Conservation (phyloP, 257 asterid species). For the Plectranthus barbatus region DNA sequence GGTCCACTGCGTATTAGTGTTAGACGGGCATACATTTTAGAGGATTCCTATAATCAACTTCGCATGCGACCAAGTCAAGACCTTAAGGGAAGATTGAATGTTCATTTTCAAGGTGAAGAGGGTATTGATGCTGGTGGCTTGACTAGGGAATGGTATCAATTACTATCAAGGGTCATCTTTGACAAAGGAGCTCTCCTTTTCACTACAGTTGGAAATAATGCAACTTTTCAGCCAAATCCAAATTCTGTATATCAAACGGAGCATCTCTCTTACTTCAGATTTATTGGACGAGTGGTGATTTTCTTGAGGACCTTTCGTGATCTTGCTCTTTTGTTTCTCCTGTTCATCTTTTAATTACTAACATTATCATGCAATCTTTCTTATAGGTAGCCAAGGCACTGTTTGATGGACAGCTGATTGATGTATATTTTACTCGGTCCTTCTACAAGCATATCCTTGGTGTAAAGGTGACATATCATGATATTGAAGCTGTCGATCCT, state of each 20-base stretch:
- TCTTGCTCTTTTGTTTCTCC: slow-evolving; percentile 2
- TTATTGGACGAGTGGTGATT: slow-evolving; percentile 95
- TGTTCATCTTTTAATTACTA: slow-evolving; percentile 1
- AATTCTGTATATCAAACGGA: slow-evolving; percentile 97
- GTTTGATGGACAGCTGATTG: slow-evolving; percentile 91
- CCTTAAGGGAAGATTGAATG: slow-evolving; percentile 89
- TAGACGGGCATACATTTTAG: slow-evolving; percentile 90
- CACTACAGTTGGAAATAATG: slow-evolving; percentile 91
- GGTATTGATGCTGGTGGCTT: slow-evolving; percentile 99
- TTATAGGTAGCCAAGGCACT: slow-evolving; percentile 94
- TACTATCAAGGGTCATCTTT: slow-evolving; percentile 88
- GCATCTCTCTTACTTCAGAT: slow-evolving; percentile 94
- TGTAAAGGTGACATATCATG: slow-evolving; percentile 98
- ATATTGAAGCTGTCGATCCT: slow-evolving; percentile 98
- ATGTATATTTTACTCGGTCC: slow-evolving; percentile 94
- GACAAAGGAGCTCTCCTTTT: slow-evolving; percentile 98
- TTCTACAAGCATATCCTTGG: slow-evolving; percentile 97
- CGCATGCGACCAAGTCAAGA: slow-evolving; percentile 93
- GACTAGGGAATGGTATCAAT: slow-evolving; percentile 97
- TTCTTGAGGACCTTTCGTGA: slow-evolving; percentile 5
- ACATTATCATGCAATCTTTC: slow-evolving; percentile 3
- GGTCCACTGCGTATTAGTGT: slow-evolving; percentile 94
- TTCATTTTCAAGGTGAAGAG: slow-evolving; percentile 99
- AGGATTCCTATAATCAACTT: slow-evolving; percentile 96
- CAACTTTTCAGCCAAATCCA: slow-evolving; percentile 99